These are phyloP conservation scores for Daldinia vernicosa DNA, from an alignment of 495 filamentous ascomycete species.

Conservation along the genomic window DNA sequence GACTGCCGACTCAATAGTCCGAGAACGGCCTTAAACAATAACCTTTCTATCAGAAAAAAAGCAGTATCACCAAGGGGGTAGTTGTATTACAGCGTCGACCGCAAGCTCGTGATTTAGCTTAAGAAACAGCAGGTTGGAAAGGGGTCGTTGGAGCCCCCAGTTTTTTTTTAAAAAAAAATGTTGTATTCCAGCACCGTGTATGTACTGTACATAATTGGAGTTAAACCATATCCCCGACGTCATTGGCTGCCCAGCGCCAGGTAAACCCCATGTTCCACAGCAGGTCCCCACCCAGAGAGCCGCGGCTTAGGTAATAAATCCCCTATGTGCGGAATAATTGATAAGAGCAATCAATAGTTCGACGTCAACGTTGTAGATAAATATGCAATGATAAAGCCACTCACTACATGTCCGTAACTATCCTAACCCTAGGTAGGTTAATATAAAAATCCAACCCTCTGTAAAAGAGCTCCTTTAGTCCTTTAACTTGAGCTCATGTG, in stretches of 20 bases:
- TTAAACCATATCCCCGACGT: neutral
- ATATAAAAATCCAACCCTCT: too few species aligned
- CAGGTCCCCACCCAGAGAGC: neutral
- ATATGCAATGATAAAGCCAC: too few species aligned
- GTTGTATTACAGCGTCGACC: neutral
- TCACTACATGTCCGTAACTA: too few species aligned
- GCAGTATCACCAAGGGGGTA: neutral
- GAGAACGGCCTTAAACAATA: too few species aligned
- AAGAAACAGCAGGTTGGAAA: neutral
- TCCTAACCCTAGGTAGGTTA: too few species aligned
- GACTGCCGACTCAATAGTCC: too few species aligned
- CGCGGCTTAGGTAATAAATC: neutral
- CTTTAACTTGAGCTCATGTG: too few species aligned
- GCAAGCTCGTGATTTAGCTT: neutral
- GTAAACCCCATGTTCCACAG: neutral
- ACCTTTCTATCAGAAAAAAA: neutral
- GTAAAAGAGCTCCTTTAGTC: too few species aligned
- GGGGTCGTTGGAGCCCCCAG: neutral
- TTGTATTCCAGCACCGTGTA: neutral
- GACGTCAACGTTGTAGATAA: neutral
- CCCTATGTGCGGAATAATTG: neutral
- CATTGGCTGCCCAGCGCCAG: neutral
- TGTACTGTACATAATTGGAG: too few species aligned
- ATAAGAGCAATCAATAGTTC: neutral
- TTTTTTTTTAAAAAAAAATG: neutral